phyloP scores from a whole-genome alignment of 2,329 filamentous ascomycete species.

The Trichoderma sp. region DNA sequence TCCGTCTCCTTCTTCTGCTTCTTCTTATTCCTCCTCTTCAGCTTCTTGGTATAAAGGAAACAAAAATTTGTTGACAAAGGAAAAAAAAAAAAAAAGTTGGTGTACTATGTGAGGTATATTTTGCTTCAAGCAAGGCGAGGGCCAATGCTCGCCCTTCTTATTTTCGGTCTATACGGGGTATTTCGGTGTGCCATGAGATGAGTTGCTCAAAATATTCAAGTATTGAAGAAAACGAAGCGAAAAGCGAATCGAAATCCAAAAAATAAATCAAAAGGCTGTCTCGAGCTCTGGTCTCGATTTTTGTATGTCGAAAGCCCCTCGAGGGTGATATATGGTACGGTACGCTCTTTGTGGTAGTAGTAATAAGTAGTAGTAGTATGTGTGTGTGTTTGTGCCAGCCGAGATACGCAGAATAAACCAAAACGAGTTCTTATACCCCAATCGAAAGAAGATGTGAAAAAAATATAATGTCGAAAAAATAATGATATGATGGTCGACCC shows the following conservation, averaged over 20 bases:
- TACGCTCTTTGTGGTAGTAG: not conserved
- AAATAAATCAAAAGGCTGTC: slow-evolving; percentile 25
- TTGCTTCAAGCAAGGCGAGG: slow-evolving; percentile 32
- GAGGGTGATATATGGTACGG: slow-evolving; percentile 19
- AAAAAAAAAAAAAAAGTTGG: slow-evolving; percentile 37
- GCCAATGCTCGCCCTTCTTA: slow-evolving; percentile 29
- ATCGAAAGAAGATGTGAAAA: slow-evolving; percentile 22
- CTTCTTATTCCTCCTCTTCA: slow-evolving; percentile 22
- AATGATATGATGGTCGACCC: slow-evolving; percentile 24
- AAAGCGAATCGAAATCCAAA: slow-evolving; percentile 8
- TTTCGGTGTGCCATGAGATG: slow-evolving; percentile 32
- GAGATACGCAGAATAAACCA: slow-evolving; percentile 27
- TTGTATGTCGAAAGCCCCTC: slow-evolving; percentile 26
- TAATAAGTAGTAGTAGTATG: not conserved
- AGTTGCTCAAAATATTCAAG: slow-evolving; percentile 24
- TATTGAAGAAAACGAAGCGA: slow-evolving; percentile 9
- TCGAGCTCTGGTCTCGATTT: slow-evolving; percentile 32
- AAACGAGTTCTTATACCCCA: slow-evolving; percentile 31
- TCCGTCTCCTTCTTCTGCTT: not conserved
- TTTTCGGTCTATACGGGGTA: slow-evolving; percentile 39
- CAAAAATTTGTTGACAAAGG: slow-evolving; percentile 30
- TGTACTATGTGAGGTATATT: slow-evolving; percentile 28
- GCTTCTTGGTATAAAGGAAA: slow-evolving; percentile 17
- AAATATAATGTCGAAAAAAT: not conserved
- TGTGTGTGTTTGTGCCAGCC: slow-evolving; percentile 22